Base-by-base conservation (phyloP, 305 asterid genomes). In the Solanum hybrid region DNA sequence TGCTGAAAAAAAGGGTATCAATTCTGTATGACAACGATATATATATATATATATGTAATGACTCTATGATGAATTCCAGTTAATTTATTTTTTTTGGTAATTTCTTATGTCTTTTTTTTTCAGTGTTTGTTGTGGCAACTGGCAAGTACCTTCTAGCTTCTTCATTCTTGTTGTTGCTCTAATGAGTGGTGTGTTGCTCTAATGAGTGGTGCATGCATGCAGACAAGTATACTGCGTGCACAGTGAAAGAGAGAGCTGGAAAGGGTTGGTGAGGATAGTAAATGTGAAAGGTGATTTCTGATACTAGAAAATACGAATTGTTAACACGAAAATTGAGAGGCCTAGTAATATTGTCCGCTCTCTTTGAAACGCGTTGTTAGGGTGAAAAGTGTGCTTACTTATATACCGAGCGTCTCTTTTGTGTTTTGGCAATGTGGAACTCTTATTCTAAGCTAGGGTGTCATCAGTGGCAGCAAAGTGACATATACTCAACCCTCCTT, bases 241-340 rank as follows among this genome's bases (percentile, higher is more conserved):
- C 42, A 51, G 75, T 71, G 86, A 38, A 64, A 24, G 86, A 60
- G 81, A 73, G 90, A 46, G 85, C 42, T 86, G 56, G 91, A 27
- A 36, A 80, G 90, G 89, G 92, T 91, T 88, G 92, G 92, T 90
- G 94, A 81, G 91, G 88, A 89, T 78, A 91, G 89, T 93, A 85
- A 92, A 91, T 93, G 92, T 86, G 89, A 91, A 92, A 88, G 86
- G 86, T 77, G 90, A 90, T 89, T 77, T 89, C 42, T 90, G 87
- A 71, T 36, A 35, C 85, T 22, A 22, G 42, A 31, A 51, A 84
- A 20, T 31, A 17, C 0, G 22, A 46, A 46, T 46, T 5, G 64
- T 46, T 40, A 31, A 42, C 71, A 0, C 7, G 26, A 14, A 14
- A 81, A 81, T 42, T 29, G 16, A 81, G 72, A 69, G 2, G 76